These are phyloP conservation scores for Rhizophora apiculata DNA, from an alignment of 345 rosid species.

Conservation along the genomic window DNA sequence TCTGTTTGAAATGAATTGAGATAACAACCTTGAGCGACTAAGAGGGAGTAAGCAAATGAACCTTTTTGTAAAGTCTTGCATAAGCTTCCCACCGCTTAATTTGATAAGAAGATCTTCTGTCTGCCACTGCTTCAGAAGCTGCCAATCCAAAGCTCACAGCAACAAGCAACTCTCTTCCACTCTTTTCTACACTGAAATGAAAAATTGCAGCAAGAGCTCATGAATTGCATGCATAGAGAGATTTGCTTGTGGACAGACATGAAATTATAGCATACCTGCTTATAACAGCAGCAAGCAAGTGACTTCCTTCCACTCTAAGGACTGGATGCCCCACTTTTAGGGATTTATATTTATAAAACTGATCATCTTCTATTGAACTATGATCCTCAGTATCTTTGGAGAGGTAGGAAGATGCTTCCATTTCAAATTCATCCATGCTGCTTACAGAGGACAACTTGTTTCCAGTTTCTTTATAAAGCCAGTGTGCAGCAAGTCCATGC, in stretches of 20 bases:
- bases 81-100: constrained; percentile 68
- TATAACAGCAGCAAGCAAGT: constrained; percentile 71
- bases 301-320: constrained; percentile 69
- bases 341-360: constrained; percentile 47
- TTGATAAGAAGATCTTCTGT: constrained; percentile 60
- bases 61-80: constrained; percentile 69
- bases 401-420: constrained; percentile 35
- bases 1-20: background rate
- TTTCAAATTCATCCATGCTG: constrained; percentile 43
- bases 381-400: constrained; percentile 38
- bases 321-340: constrained; percentile 68
- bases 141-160: constrained; percentile 72
- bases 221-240: background rate
- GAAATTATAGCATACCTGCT: constrained; percentile 33
- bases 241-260: background rate
- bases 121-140: constrained; percentile 72
- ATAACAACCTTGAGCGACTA: no score
- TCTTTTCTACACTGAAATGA: constrained; percentile 55
- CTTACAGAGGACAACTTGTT: constrained; percentile 35
- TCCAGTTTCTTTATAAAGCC: constrained; percentile 75
- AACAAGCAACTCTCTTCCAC: constrained; percentile 62
- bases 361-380: constrained; percentile 31
- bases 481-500: constrained; percentile 84
- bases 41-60: constrained; percentile 12
- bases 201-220: constrained; percentile 9